Conservation (phyloP, 73 alveolate species). For the Urostyla sp. region DNA sequence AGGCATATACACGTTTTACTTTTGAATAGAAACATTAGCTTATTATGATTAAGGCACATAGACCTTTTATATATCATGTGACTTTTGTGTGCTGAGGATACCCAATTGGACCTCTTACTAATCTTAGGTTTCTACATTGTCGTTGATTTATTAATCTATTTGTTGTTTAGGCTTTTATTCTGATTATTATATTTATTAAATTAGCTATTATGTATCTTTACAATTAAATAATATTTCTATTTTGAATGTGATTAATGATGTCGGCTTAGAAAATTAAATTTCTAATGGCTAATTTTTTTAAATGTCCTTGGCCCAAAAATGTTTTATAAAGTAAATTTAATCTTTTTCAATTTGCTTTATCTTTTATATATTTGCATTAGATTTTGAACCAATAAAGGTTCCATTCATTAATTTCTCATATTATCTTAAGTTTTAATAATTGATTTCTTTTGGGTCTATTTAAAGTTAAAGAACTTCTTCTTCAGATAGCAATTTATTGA, state of each 20-base stretch:
- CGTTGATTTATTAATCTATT: neutral
- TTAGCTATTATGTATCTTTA: slow-evolving; percentile 1
- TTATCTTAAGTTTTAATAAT: neutral
- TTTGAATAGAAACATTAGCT: no score
- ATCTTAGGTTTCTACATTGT: slow-evolving; percentile 3
- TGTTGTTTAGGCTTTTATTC: neutral
- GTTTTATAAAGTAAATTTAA: neutral
- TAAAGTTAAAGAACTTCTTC: neutral
- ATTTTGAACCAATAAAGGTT: neutral
- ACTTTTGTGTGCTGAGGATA: neutral
- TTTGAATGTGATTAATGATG: slow-evolving; percentile 34
- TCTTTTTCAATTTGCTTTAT: neutral
- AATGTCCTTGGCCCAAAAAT: slow-evolving; percentile 9
- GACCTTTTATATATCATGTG: neutral
- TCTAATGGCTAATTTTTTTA: neutral
- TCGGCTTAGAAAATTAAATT: slow-evolving; percentile 30
- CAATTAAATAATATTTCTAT: slow-evolving; percentile 24
- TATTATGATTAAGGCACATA: slow-evolving; percentile 16
- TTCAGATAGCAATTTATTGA: no score
- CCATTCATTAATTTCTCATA: slow-evolving; percentile 41
- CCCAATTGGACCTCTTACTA: neutral
- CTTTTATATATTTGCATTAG: neutral
- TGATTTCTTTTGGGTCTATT: slow-evolving; percentile 17
- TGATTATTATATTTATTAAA: neutral
- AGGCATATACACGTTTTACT: no score